Evolutionary conservation across 495 filamentous ascomycete genomes (phyloP), one percentile per base, ranked within the genome.

Genomic region (Lepidopterella palustris): DNA sequence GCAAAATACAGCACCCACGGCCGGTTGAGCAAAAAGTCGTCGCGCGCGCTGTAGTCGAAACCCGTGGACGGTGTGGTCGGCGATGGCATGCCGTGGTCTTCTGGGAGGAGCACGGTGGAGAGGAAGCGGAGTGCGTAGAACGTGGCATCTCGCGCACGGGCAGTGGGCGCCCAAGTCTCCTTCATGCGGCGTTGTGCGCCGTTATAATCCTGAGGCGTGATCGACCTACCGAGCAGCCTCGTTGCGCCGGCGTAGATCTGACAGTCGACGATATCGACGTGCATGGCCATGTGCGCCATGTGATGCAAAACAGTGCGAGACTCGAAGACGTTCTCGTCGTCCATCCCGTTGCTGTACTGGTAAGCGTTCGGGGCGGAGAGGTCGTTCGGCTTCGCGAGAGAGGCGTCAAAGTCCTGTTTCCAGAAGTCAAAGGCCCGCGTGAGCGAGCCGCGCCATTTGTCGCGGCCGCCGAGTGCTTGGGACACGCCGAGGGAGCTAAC

Each of bases 1-100:
- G 93, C 89, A 58, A 95, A 95, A 69, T 96, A 98, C 51, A 98
- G 78, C n/a, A 97, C 90, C 93, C 93, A 98, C 2, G 93, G 90
- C 26, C 93, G 81, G 65, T 97, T 96, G 51, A 97, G 79, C 8
- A 97, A 79, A 55, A 87, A 88, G 67, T 98, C 93, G 67, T 97
- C 89, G 18, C 89, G 83, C 0, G 93, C 92, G 11, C 83, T 86
- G 71, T 97, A 97, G 35, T 55, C 61, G 65, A 72, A 64, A 24
- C 24, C 23, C 15, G 53, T 52, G 5, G 60, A 54, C 9, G 63
- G 35, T 4, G 55, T 58, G n/a, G 31, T 29, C 0, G 48, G 15
- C 21, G 59, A 21, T 13, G 18, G 39, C 18, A 51, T n/a, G 23
- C 18, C 18, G 54, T 58, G 35, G 4, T 68, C 74, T 57, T 72